Percentiles rank a stretch among this genome's conserved stretches.
Evolutionary conservation across 2,329 filamentous ascomycete species (phyloP).

Genomic region (Chaetomiaceae sp.): DNA sequence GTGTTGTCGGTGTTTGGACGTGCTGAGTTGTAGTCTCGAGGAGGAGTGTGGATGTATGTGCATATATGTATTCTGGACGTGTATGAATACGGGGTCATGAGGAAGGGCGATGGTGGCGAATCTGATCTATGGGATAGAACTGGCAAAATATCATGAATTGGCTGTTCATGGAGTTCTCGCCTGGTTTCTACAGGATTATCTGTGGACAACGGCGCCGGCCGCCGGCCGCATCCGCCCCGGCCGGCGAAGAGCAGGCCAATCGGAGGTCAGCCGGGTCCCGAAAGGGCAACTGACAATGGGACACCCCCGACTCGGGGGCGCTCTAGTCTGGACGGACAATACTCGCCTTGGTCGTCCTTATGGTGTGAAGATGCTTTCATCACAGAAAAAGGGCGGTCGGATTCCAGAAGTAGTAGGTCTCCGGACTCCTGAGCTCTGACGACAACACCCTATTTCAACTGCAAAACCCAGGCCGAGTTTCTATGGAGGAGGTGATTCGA

Average conservation of each 20-base stretch:
- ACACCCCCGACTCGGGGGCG: too few species aligned
- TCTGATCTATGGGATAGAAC: neutral
- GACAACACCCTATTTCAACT: too few species aligned
- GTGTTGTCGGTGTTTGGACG: conserved; percentile 86
- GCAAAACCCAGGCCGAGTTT: too few species aligned
- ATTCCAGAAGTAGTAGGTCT: too few species aligned
- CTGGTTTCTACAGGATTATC: too few species aligned
- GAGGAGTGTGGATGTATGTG: neutral
- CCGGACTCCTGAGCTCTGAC: too few species aligned
- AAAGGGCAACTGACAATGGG: conserved; percentile 42
- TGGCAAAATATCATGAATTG: neutral
- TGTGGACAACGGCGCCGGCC: too few species aligned
- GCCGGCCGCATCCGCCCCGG: neutral
- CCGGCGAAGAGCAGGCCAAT: conserved; percentile 1
- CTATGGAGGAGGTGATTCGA: too few species aligned
- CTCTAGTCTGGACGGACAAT: conserved; percentile 27
- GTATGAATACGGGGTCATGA: conserved; percentile 1
- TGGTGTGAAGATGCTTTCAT: too few species aligned
- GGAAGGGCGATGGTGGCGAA: neutral
- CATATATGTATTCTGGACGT: neutral
- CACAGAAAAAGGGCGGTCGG: too few species aligned
- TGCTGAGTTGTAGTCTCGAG: conserved; percentile 53
- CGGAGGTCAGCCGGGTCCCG: conserved; percentile 3
- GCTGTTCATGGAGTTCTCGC: neutral
- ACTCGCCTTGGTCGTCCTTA: neutral